Evolutionary conservation across 768 basidiomycete species (phyloP).

Genomic region (Serendipita indica): DNA sequence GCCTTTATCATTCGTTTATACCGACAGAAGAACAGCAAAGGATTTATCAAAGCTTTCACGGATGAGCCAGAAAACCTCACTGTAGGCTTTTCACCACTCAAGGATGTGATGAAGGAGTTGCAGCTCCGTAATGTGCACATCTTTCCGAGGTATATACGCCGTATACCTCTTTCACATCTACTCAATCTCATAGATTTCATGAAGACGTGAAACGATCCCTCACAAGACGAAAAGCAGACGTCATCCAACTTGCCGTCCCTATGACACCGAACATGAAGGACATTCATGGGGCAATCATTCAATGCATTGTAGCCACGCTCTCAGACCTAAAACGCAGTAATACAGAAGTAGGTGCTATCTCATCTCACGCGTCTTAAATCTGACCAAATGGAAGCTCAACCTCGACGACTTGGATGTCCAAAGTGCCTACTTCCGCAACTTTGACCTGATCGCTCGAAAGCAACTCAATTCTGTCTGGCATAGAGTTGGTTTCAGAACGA

Average conservation of each 20-base stretch:
- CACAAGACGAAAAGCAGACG: constrained; percentile 73
- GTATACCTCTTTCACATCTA: neutral
- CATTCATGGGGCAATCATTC: constrained; percentile 81
- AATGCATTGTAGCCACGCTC: constrained; percentile 85
- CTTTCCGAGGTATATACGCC: constrained; percentile 70
- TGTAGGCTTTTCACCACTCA: constrained; percentile 79
- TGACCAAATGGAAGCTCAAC: constrained; percentile 48
- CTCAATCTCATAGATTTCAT: constrained; percentile 53
- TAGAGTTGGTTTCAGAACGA: constrained; percentile 83
- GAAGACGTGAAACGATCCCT: constrained; percentile 72
- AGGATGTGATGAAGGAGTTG: constrained; percentile 84
- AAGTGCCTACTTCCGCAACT: constrained; percentile 86
- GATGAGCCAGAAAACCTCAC: constrained; percentile 95
- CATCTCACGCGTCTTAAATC: neutral
- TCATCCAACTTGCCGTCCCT: constrained; percentile 77
- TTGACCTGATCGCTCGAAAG: constrained; percentile 73
- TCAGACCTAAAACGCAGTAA: constrained; percentile 82
- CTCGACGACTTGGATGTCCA: constrained; percentile 86
- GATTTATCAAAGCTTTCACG: constrained; percentile 93
- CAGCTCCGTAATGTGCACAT: constrained; percentile 81
- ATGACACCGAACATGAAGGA: constrained; percentile 79
- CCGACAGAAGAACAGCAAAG: constrained; percentile 73
- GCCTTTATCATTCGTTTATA: constrained; percentile 88
- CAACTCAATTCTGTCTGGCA: constrained; percentile 95
- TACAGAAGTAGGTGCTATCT: constrained; percentile 33